phyloP scores from a whole-genome alignment of 179 eudicot genomes.

The Nepenthes alata region DNA sequence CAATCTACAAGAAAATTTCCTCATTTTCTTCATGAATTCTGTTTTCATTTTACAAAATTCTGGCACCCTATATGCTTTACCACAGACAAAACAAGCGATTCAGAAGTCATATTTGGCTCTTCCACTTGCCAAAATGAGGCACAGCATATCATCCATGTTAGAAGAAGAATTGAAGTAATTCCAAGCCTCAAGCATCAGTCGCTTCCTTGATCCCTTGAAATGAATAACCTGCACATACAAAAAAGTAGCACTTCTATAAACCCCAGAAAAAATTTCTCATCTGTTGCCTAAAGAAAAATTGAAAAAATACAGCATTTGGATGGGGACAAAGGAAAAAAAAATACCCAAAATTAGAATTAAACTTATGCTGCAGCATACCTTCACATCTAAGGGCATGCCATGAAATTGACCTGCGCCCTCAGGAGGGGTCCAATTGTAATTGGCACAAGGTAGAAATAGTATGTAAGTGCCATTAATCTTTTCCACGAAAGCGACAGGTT shows the following conservation, averaged over 20 bases:
- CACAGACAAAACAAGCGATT: neutral
- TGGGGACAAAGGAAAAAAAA: neutral
- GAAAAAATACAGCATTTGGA: neutral
- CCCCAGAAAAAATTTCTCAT: too few relatives aligned
- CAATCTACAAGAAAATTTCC: too few relatives aligned
- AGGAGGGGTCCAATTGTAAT: constrained; percentile 96
- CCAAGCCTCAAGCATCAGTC: constrained; percentile 95
- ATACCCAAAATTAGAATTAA: neutral
- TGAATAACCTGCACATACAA: constrained; percentile 56
- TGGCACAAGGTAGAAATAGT: constrained; percentile 71
- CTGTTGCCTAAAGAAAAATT: too few relatives aligned
- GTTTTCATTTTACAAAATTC: too few relatives aligned
- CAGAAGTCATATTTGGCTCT: constrained; percentile 81
- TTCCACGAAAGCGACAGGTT: constrained; percentile 43
- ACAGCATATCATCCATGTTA: constrained; percentile 63
- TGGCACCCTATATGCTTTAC: too few relatives aligned
- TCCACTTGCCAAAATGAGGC: constrained; percentile 76
- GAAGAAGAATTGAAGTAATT: constrained; percentile 44
- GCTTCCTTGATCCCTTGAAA: constrained; percentile 91
- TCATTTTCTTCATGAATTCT: too few relatives aligned
- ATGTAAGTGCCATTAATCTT: constrained; percentile 49
- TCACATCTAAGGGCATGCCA: constrained; percentile 96
- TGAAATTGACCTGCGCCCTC: constrained; percentile 98
- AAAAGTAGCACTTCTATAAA: neutral
- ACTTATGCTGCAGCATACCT: constrained; percentile 29